Evolutionary conservation across 345 rosid genomes (phyloP).

Genomic region (Linum usitatissimum): DNA sequence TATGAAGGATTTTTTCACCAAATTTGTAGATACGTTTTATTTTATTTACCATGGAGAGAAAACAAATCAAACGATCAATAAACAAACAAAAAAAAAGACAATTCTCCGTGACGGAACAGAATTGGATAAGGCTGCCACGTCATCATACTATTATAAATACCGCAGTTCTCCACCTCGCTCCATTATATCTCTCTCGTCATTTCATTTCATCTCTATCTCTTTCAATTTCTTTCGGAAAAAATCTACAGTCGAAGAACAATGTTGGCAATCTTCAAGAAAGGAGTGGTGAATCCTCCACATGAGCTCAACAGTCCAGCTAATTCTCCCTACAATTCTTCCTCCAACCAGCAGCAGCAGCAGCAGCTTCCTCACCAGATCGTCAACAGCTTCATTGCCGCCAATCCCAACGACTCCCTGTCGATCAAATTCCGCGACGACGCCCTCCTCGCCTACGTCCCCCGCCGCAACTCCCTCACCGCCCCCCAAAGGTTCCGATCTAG

Average conservation of each 20-base stretch:
- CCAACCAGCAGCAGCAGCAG: constrained; percentile 28
- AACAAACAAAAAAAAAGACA: no score
- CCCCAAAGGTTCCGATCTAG: constrained; percentile 39
- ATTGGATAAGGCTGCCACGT: constrained; percentile 37
- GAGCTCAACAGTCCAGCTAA: constrained; percentile 89
- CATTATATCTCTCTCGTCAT: background rate
- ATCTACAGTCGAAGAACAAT: constrained; percentile 20
- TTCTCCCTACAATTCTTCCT: constrained; percentile 26
- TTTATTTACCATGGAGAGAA: no score
- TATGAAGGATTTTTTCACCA: no score
- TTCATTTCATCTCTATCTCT: background rate
- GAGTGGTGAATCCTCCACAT: constrained; percentile 72
- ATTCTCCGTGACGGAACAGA: background rate
- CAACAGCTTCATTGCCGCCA: constrained; percentile 44
- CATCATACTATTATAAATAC: background rate
- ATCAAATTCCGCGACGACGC: constrained; percentile 64
- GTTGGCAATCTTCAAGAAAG: constrained; percentile 86
- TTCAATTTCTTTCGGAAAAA: no score
- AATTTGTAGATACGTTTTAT: no score
- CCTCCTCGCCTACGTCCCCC: constrained; percentile 47
- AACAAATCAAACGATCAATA: no score
- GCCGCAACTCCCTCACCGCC: constrained; percentile 22
- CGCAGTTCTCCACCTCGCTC: no score
- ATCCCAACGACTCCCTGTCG: constrained; percentile 47
- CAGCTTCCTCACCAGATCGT: constrained; percentile 64